Percentiles rank a stretch among this genome's conserved stretches.
These are phyloP conservation scores for Melocanna baccifera DNA, from an alignment of 176 grass and related monocot genomes.

Conservation along the genomic window DNA sequence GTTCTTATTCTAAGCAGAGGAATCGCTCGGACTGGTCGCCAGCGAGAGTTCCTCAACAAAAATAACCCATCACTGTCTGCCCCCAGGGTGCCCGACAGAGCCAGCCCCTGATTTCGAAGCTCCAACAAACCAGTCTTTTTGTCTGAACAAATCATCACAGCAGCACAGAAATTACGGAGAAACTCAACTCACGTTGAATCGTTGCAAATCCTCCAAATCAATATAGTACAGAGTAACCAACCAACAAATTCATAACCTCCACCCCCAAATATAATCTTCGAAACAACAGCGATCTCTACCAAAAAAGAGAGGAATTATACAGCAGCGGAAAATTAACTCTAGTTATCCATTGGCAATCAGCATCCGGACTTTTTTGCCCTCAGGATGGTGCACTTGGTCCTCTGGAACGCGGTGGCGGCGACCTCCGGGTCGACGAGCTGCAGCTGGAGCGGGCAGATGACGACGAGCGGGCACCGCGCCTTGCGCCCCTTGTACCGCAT, in stretches of 20 bases:
- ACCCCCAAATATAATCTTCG: neutral
- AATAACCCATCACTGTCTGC: too few relatives aligned
- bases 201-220: neutral
- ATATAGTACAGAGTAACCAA: neutral
- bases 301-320: neutral
- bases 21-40: too few relatives aligned
- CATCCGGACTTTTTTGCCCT: constrained; percentile 47
- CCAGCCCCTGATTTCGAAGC: neutral
- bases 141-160: neutral
- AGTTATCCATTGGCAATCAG: neutral
- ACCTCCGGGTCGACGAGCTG: constrained; percentile 51
- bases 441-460: constrained; percentile 41
- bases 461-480: constrained; percentile 22
- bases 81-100: neutral
- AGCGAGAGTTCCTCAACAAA: too few relatives aligned
- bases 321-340: neutral
- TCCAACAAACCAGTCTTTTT: neutral
- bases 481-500: constrained; percentile 42
- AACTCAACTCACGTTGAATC: neutral
- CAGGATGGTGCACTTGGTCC: constrained; percentile 48
- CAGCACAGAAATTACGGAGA: neutral
- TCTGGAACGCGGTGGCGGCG: constrained; percentile 52
- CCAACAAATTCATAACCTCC: neutral
- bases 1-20: too few relatives aligned
- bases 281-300: neutral